phyloP scores from a whole-genome alignment of 2,329 filamentous ascomycete genomes.

The Penicillium janthinellum region DNA sequence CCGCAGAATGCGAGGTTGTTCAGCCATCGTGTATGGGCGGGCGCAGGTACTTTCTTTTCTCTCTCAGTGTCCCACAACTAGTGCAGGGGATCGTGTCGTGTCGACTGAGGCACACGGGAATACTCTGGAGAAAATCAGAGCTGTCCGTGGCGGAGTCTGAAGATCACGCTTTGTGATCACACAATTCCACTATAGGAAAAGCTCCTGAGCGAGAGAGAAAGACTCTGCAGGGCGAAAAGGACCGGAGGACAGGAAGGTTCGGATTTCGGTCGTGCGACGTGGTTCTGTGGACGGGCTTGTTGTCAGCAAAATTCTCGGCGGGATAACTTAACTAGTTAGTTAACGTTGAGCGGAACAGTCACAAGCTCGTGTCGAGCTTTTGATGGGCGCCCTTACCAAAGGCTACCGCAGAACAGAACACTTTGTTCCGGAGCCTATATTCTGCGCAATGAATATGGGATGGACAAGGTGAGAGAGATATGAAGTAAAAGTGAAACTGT shows the following conservation, averaged over 20 bases:
- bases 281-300: constrained; percentile 5
- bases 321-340: not conserved
- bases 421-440: not conserved
- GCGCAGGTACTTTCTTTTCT: not conserved
- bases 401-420: not conserved
- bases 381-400: not conserved
- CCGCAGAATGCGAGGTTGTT: constrained; percentile 60
- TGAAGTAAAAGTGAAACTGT: constrained; percentile 11
- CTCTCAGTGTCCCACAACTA: constrained; percentile 1
- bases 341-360: too few species aligned
- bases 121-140: not conserved
- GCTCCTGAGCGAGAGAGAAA: not conserved
- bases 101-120: not conserved
- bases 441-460: not conserved
- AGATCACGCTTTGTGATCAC: not conserved
- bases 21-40: constrained; percentile 32
- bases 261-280: constrained; percentile 10
- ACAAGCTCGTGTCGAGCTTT: not conserved
- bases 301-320: constrained; percentile 8
- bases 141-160: not conserved
- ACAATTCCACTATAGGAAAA: not conserved
- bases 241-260: not conserved
- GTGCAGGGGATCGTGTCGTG: not conserved
- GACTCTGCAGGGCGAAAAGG: not conserved
- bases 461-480: not conserved